Conservation (phyloP, 2,329 filamentous ascomycete genomes). For the Epichloe baconii region DNA sequence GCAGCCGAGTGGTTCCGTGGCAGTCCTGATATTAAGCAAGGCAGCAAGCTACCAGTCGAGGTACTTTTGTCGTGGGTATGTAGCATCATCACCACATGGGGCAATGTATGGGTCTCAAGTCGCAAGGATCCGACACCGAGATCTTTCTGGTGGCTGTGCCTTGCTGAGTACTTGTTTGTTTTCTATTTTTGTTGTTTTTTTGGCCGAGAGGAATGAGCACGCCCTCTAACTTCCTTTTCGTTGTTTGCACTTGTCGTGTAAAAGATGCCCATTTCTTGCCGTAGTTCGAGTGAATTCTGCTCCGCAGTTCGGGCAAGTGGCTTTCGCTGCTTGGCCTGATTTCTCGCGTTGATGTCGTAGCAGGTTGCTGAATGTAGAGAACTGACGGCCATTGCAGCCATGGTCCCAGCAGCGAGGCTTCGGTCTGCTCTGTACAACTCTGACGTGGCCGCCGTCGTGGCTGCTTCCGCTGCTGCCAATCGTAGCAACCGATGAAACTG, state of each 20-base stretch:
- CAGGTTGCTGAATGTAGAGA: conserved; percentile 93
- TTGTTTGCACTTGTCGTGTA: conserved; percentile 87
- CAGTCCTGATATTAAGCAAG: neutral
- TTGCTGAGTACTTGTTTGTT: neutral
- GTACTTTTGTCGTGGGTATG: neutral
- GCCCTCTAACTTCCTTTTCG: conserved; percentile 11
- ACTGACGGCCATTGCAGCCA: conserved; percentile 88
- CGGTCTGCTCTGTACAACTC: conserved; percentile 65
- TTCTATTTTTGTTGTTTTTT: neutral
- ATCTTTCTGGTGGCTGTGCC: neutral
- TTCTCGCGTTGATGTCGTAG: conserved; percentile 89
- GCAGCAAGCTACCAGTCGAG: neutral
- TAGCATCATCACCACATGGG: neutral
- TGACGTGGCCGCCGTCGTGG: conserved; percentile 38
- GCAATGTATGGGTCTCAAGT: neutral
- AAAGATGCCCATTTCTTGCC: conserved; percentile 73
- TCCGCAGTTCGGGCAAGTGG: conserved; percentile 78
- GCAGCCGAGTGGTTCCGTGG: neutral
- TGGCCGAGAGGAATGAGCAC: neutral
- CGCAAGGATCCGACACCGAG: neutral
- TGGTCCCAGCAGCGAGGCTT: conserved; percentile 97
- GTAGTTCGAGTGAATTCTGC: conserved; percentile 85
- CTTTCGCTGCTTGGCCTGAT: conserved; percentile 79
- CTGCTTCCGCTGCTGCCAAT: conserved; percentile 19
- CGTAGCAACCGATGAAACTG: conserved; percentile 25